Evolutionary conservation across 495 filamentous ascomycete genomes (phyloP).

Genomic region (Podospora pseudocomata): DNA sequence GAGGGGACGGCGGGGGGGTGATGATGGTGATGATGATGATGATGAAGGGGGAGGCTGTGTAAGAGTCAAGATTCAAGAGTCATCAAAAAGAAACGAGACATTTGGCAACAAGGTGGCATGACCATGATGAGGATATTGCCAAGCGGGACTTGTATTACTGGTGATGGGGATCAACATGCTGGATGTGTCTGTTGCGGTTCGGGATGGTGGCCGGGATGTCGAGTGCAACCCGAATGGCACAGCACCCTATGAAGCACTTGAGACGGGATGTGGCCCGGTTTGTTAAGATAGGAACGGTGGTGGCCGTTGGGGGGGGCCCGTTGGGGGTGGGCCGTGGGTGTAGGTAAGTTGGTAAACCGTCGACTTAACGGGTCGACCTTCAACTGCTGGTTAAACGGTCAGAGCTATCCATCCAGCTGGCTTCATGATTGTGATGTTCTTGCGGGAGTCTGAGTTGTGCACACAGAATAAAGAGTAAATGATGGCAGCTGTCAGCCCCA

Average conservation of each 20-base stretch:
- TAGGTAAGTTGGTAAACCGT: no score
- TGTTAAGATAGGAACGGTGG: background rate
- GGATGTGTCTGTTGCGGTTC: background rate
- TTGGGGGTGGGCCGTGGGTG: no score
- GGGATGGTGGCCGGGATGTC: background rate
- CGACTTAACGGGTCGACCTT: no score
- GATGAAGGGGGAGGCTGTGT: background rate
- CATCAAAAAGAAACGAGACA: background rate
- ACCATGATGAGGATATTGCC: background rate
- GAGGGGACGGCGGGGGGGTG: conserved; percentile 26
- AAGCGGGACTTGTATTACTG: background rate
- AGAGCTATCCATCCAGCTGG: no score
- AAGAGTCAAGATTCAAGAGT: background rate
- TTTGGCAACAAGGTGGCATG: background rate
- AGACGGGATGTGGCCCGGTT: background rate
- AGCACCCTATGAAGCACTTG: background rate
- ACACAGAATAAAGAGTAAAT: background rate
- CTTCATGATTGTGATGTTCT: no score
- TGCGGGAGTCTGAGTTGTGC: background rate
- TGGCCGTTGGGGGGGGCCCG: background rate
- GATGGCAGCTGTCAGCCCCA: background rate
- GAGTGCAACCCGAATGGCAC: background rate
- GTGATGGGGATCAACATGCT: background rate
- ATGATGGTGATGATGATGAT: background rate
- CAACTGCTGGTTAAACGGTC: no score